phyloP scores from a whole-genome alignment of 257 asterid genomes.

The Solanum rostratum region DNA sequence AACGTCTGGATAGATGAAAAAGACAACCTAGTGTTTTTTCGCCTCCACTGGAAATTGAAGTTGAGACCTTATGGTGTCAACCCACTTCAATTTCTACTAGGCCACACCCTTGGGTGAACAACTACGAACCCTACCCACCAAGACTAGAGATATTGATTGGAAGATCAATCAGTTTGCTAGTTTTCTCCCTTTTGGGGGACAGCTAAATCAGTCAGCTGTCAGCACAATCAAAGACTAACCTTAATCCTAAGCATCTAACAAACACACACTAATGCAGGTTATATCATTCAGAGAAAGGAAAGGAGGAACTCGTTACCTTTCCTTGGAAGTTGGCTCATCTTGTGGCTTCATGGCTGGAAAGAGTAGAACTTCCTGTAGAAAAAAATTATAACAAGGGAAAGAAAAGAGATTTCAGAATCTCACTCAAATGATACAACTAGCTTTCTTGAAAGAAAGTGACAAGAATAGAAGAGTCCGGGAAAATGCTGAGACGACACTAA shows the following conservation, averaged over 20 bases:
- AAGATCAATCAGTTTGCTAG: background rate
- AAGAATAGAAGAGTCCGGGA: background rate
- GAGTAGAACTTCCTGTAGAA: constrained; percentile 69
- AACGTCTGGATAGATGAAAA: background rate
- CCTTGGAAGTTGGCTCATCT: constrained; percentile 52
- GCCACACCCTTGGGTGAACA: background rate
- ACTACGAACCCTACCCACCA: background rate
- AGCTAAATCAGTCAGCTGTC: background rate
- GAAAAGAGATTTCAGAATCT: background rate
- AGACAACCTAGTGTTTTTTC: background rate
- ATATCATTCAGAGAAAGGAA: background rate
- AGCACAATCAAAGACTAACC: background rate
- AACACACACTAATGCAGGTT: background rate
- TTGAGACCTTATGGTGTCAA: background rate
- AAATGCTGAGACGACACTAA: background rate
- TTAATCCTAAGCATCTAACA: background rate
- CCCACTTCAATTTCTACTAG: background rate
- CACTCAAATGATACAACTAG: background rate
- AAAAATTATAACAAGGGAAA: background rate
- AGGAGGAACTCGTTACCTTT: constrained; percentile 22
- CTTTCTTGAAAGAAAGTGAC: background rate
- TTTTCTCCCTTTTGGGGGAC: background rate
- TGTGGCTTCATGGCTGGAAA: constrained; percentile 94
- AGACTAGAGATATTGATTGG: background rate
- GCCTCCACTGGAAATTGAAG: background rate